A percentile compares a stretch with the other conserved stretches of the same genome.
phyloP scores from a whole-genome alignment of 2,329 filamentous ascomycete genomes.

The Fusarium agapanthi region DNA sequence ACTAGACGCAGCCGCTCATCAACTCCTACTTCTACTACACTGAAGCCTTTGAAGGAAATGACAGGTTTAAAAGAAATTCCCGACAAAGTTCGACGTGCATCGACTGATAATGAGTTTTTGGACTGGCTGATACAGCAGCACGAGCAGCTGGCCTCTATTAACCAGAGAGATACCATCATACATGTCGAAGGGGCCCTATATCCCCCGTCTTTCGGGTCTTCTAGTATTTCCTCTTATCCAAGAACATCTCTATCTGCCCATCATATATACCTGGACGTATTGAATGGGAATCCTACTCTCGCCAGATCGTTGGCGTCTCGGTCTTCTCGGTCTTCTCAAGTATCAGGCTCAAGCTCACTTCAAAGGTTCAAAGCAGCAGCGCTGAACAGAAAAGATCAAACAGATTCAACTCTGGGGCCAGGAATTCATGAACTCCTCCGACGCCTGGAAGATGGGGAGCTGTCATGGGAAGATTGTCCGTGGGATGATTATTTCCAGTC shows the following conservation, averaged over 20 bases:
- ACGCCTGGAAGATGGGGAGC: background rate
- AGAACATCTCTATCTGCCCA: background rate
- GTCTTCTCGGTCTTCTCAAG: background rate
- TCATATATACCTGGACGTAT: background rate
- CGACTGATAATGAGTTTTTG: background rate
- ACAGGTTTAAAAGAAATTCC: background rate
- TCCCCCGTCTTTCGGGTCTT: background rate
- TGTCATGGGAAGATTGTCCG: background rate
- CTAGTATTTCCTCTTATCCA: background rate
- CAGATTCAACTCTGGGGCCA: background rate
- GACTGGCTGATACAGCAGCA: background rate
- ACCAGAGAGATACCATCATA: background rate
- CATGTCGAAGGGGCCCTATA: background rate
- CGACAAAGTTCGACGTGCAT: background rate
- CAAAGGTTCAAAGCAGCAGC: background rate
- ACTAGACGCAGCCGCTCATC: background rate
- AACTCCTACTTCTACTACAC: background rate
- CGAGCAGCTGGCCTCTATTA: background rate
- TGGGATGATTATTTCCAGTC: background rate
- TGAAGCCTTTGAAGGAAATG: background rate
- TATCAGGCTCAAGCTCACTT: background rate
- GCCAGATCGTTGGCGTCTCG: background rate
- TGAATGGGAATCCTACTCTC: background rate
- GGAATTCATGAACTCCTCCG: background rate
- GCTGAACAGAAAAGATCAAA: background rate